Base-by-base conservation (phyloP, 176 grass and related monocot genomes). In the Eremochloa ophiuroides region DNA sequence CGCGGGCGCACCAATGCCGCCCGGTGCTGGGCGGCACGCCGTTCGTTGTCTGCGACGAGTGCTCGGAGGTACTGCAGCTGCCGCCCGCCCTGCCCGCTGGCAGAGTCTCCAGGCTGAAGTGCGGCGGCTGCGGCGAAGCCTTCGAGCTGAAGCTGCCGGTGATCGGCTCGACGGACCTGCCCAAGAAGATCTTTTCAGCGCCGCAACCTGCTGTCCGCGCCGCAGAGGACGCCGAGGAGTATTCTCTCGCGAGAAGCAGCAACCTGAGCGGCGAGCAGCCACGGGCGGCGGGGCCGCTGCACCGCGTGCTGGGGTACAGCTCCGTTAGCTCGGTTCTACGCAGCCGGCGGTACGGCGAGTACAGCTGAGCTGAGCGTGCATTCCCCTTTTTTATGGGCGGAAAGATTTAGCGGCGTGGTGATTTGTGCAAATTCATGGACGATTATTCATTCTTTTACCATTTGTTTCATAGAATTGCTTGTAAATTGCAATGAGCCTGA, bases 21-120 rank as follows among this genome's bases (percentile, higher is more conserved):
- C 85, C 97, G 18, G 17, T 93, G 8, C 55, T 88, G 25, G 87
- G 91, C 5, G 97, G 93, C 69, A 79, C 93, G 74, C 97, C 93
- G 66, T 96, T 99, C 74, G 79, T 96, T 22, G 51, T 86, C 30
- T 99, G 97, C 43, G 8, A 48, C 51, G 73, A 86, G 74, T 99
- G 97, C 84, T 56, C 65, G 1, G 66, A 80, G 69, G 47, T 99
- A 25, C 48, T 99, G 48, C 89, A 88, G 77, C 82, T 99, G 55
- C 91, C 96, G 50, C 62, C 74, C 0, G 39, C 44, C 14, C 23
- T 95, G 18, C 64, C 56, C 3, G 25, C 15, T 13, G 80, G 73
- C 55, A 86, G 53, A 43, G 26, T 71, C 1, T 50, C 80, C 35
- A 95, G 65, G 76, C 75, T 99, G 30, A 60, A 91, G 44, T 99